Evolutionary conservation across 2,329 filamentous ascomycete species (phyloP), one percentile per base, ranked within the genome.

Genomic region (Coniochaeta sp.): DNA sequence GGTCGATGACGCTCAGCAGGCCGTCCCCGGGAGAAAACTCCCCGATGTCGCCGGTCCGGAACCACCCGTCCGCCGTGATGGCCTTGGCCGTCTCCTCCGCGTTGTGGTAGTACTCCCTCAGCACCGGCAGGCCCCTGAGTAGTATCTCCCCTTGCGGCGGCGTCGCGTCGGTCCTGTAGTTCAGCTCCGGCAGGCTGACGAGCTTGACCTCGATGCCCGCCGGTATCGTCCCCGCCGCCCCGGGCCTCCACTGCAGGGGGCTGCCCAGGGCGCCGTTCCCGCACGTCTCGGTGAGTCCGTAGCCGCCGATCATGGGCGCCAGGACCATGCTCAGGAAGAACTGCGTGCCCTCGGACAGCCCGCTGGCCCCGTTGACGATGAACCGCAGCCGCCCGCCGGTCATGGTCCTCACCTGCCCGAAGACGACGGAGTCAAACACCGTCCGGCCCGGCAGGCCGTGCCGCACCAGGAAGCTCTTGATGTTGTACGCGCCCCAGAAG

Each of bases 31-130:
- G n/a, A n/a, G n/a, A 88, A 69, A 93, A 95, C 72, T 97, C 90
- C 68, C 93, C 93, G 72, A 98, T 95, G 70, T 98, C 93, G 63
- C 93, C 93, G 17, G 92, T 96, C 82, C 89, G 93, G 84, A 98
- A 98, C 95, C 95, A 98, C 57, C 91, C 91, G 68, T 96, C 95
- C 3, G 85, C 74, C 1, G 90, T 92, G 64, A 93, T 83, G 6
- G 89, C 82, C 71, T 89, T 89, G 69, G 81, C 82, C 7, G 91
- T 96, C 77, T 97, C 93, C 67, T 93, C 86, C 17, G 90, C 87
- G 71, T 97, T 90, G 63, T 96, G 81, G 71, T 88, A 93, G 77
- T 98, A 98, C 40, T 87, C 88, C 36, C 81, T 81, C 59, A 90
- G 84, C 54, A 98, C 88, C 62, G 88, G 81, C 58, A 80, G 79